Conservation (phyloP, 495 filamentous ascomycete genomes). For the Apiosordaria backusii region DNA sequence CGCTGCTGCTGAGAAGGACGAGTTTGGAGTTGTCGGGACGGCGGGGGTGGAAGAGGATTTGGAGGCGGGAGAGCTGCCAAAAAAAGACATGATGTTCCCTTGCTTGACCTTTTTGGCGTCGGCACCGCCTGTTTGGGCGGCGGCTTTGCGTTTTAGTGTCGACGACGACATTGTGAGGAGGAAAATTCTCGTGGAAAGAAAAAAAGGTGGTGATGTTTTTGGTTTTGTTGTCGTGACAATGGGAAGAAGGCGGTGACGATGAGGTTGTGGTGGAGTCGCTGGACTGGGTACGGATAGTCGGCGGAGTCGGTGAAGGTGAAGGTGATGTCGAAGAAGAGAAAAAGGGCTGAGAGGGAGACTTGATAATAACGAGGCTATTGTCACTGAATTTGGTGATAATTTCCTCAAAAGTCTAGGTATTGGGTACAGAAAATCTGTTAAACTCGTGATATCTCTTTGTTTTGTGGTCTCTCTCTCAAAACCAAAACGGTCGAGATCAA, state of each 20-base stretch:
- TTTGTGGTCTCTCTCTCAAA: not conserved
- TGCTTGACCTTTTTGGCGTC: constrained; percentile 71
- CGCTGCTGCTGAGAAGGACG: constrained; percentile 5
- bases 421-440: not conserved
- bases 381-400: not conserved
- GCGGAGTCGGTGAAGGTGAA: not conserved
- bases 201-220: not conserved
- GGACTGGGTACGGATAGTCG: constrained; percentile 1
- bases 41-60: constrained; percentile 30
- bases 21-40: constrained; percentile 16
- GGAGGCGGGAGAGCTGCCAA: constrained; percentile 31
- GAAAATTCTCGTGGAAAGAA: not conserved
- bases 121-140: constrained; percentile 42
- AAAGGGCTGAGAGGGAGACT: not conserved
- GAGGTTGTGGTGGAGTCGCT: constrained; percentile 10
- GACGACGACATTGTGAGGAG: constrained; percentile 45
- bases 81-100: constrained; percentile 54
- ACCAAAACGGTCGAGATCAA: not conserved
- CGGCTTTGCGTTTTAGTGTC: constrained; percentile 66
- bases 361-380: not conserved
- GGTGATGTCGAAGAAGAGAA: not conserved
- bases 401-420: not conserved
- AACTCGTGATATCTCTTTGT: not conserved
- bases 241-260: not conserved
- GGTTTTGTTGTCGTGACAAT: not conserved